Percentiles rank a stretch among this genome's conserved stretches.
phyloP scores from a whole-genome alignment of 2,329 filamentous ascomycete genomes.

The Lojkania enalia region DNA sequence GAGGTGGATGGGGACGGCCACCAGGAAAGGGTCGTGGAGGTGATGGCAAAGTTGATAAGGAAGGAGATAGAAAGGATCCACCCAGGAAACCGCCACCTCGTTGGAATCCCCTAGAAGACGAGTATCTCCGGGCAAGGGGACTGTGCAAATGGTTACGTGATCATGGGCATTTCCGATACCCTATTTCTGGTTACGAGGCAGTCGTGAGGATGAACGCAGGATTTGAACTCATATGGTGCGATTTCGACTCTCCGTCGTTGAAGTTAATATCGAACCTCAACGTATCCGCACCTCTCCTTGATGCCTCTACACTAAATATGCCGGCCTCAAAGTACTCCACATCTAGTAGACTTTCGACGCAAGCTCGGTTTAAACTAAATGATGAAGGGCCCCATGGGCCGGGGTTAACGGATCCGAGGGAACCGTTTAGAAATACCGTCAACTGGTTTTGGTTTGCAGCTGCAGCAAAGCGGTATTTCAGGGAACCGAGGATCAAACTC shows the following conservation, averaged over 20 bases:
- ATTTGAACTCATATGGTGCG: slow-evolving; percentile 59
- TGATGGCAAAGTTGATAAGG: slow-evolving; percentile 4
- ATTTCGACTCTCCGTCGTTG: slow-evolving; percentile 52
- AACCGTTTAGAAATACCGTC: slow-evolving; percentile 16
- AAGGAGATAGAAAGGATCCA: neutral
- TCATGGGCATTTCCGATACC: slow-evolving; percentile 45
- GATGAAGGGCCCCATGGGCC: slow-evolving; percentile 23
- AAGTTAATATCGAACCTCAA: slow-evolving; percentile 51
- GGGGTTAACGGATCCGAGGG: slow-evolving; percentile 18
- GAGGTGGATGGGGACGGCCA: slow-evolving; percentile 11
- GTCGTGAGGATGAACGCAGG: slow-evolving; percentile 57
- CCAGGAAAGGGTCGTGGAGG: slow-evolving; percentile 2
- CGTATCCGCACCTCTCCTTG: slow-evolving; percentile 50
- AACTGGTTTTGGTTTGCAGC: slow-evolving; percentile 48
- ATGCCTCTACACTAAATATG: slow-evolving; percentile 7
- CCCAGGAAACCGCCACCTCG: slow-evolving; percentile 5
- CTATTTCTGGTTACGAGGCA: slow-evolving; percentile 55
- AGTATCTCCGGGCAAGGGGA: slow-evolving; percentile 54
- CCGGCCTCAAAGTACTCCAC: neutral
- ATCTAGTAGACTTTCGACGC: neutral
- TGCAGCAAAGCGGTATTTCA: slow-evolving; percentile 50
- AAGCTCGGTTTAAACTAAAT: slow-evolving; percentile 8
- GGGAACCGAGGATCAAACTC: slow-evolving; percentile 49
- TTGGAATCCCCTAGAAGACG: slow-evolving; percentile 47
- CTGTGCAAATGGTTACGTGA: slow-evolving; percentile 53